phyloP scores from a whole-genome alignment of 768 basidiomycete genomes.

The Xanthoconium stramineum region DNA sequence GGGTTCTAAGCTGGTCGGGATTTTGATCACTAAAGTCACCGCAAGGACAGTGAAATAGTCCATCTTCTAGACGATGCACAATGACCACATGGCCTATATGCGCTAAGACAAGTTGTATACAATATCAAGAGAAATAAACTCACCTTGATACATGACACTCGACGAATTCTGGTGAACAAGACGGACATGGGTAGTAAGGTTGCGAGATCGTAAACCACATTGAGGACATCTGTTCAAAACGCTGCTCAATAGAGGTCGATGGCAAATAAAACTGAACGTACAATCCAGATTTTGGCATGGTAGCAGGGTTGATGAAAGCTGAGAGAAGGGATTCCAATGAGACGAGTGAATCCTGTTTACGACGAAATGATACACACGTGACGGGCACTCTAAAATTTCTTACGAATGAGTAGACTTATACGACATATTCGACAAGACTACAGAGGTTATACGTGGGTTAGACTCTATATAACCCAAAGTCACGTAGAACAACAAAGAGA shows the following conservation, averaged over 20 bases:
- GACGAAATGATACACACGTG: too few species aligned
- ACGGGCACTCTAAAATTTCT: too few species aligned
- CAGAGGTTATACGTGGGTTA: too few species aligned
- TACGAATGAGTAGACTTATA: too few species aligned
- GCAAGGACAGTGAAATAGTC: background rate
- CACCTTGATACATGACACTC: background rate
- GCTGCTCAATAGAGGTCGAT: too few species aligned
- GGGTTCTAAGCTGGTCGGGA: background rate
- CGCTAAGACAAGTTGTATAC: background rate
- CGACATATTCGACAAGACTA: too few species aligned
- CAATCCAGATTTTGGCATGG: too few species aligned
- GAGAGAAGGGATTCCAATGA: too few species aligned
- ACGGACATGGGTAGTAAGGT: background rate
- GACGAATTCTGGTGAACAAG: too few species aligned
- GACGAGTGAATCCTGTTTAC: too few species aligned
- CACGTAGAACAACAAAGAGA: background rate
- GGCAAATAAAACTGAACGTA: too few species aligned
- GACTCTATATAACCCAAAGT: background rate
- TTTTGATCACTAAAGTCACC: background rate
- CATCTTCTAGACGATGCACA: background rate
- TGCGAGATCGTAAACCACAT: background rate
- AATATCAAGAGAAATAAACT: background rate
- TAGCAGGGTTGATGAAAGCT: too few species aligned
- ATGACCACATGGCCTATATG: background rate
- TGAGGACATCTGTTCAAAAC: background rate